Evolutionary conservation across 139 green algal species (phyloP), one percentile per base, ranked within the genome.

Genomic region (Raphidocelis subcapitata): DNA sequence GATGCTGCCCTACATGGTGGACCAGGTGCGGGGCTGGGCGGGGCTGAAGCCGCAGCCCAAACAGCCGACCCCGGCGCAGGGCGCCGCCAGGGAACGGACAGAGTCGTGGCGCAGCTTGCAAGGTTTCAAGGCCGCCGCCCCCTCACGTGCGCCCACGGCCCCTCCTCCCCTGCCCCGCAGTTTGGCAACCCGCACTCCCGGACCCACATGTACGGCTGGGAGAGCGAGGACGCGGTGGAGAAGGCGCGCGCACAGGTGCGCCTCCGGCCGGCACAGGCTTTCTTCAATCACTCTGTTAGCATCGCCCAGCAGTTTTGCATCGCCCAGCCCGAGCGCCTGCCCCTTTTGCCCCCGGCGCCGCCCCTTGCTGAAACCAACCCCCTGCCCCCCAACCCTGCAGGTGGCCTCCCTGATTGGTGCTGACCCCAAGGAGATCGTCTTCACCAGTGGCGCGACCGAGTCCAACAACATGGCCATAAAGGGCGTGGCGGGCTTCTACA

Each of bases 401-500:
- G 86, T 98, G 12, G 95, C 95, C 3, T 10, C 52, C 0, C 73
- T 98, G 10, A 92, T 99, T 56, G 91, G 91, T 4, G 94, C 95
- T 24, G 88, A 97, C 71, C 77, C 94, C 35, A 98, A 98, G 79
- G 96, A 99, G 85, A 98, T 99, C 64, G 88, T 99, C 31, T 99
- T 99, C 84, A 99, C 96, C 10, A 93, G 81, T 14, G 96, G 96
- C 0, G 96, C 95, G 5, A 99, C 96, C 0, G 95, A 99, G 82
- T 92, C 86, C 33, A 99, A 99, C 90, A 99, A 99, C 87, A 75
- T 98, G 57, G 88, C 93, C 29, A 84, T 99, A 73, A 99, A 99
- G 89, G 96, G 96, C 31, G 90, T 99, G 51, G 92, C 94, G 2
- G 74, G 82, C 33, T 99, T 99, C 69, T 98, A 97, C 84, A 85